A percentile compares a stretch with the other conserved stretches of the same genome.
phyloP scores from a whole-genome alignment of 176 grass and related monocot species.

The Paspalum notatum region DNA sequence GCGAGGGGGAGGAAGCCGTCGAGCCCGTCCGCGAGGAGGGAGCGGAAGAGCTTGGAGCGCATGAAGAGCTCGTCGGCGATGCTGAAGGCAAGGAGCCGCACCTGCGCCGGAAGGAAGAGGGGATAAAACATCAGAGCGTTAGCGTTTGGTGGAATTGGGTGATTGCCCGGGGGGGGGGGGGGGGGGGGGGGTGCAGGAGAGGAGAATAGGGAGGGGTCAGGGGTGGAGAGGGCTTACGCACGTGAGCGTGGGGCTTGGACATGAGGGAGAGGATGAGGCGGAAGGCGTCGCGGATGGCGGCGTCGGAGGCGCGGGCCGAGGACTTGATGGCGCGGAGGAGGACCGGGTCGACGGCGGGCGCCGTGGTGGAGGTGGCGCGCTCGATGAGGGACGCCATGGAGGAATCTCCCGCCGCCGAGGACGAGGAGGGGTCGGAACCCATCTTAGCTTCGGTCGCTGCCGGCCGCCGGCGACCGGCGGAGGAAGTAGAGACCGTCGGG shows the following conservation, averaged over 20 bases:
- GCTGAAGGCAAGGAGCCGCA: conserved; percentile 74
- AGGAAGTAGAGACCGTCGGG: background rate
- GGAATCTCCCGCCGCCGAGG: conserved; percentile 16
- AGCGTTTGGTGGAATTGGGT: conserved; percentile 31
- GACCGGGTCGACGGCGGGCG: conserved; percentile 53
- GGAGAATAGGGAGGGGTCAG: background rate
- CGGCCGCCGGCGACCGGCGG: background rate
- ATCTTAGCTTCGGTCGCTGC: background rate
- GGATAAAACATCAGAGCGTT: background rate
- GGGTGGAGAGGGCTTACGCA: conserved; percentile 29
- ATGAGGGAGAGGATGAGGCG: conserved; percentile 66
- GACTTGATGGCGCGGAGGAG: conserved; percentile 85
- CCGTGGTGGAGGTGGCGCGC: conserved; percentile 73
- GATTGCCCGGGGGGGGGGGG: no score
- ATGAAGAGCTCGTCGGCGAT: conserved; percentile 92
- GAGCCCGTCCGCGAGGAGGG: conserved; percentile 58
- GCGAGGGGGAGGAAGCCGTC: conserved; percentile 75
- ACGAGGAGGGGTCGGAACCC: background rate
- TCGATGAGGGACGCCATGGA: conserved; percentile 67
- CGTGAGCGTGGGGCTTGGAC: conserved; percentile 84
- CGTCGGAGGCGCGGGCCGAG: conserved; percentile 64
- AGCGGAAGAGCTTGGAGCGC: conserved; percentile 83
- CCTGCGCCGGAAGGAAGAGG: conserved; percentile 37
- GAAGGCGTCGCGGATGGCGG: conserved; percentile 60
- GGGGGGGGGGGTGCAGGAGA: no score